phyloP scores from a whole-genome alignment of 352 stramenopile genomes.

The Pythium coloratum region DNA sequence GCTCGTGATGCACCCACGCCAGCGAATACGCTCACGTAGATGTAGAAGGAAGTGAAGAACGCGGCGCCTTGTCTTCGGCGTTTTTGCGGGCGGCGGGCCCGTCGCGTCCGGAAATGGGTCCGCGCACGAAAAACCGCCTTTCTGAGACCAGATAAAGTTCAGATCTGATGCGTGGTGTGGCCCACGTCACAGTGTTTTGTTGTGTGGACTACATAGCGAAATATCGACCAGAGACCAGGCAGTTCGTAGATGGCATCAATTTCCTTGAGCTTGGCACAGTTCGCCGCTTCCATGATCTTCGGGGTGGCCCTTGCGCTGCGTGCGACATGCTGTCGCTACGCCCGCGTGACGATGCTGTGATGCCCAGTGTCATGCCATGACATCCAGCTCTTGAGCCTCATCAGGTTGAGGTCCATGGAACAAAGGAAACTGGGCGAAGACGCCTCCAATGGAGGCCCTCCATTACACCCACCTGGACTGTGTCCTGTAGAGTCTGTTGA shows the following conservation, averaged over 20 bases:
- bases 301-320: not conserved
- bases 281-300: not conserved
- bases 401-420: not conserved
- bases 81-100: conserved; percentile 1
- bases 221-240: not conserved
- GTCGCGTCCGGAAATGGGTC: conserved; percentile 7
- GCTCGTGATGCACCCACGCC: not conserved
- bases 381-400: not conserved
- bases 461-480: no score
- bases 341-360: not conserved
- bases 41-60: not conserved
- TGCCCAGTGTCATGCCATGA: not conserved
- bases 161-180: conserved; percentile 7
- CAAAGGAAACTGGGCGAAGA: not conserved
- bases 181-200: not conserved
- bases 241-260: not conserved
- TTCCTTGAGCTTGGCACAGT: conserved; percentile 1
- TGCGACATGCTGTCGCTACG: not conserved
- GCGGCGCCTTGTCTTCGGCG: not conserved
- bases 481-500: no score
- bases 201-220: not conserved
- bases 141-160: not conserved
- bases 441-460: no score
- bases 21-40: not conserved
- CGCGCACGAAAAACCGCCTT: conserved; percentile 5